Evolutionary conservation across 2,329 filamentous ascomycete species (phyloP), one percentile per base, ranked within the genome.

Genomic region (Daldinia sp.): DNA sequence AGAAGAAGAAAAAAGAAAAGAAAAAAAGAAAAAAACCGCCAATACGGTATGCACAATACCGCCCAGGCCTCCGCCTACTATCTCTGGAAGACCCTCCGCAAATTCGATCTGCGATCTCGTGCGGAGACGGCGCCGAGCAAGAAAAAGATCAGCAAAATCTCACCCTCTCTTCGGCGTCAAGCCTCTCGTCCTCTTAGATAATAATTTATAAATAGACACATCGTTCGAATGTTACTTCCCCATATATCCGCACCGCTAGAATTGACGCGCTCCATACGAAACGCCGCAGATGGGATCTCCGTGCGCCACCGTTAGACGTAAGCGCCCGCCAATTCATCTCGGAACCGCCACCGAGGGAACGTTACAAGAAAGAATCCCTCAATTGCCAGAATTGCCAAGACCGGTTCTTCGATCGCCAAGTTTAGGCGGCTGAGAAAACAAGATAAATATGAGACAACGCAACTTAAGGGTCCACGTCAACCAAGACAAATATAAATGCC

Each of bases 21-120:
- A n/a, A n/a, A n/a, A n/a, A n/a, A 17, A 45, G 27, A 56, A 57
- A 57, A 50, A 62, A n/a, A n/a, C 15, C 15, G 15, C 32, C 32
- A 35, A 17, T 35, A 53, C 37, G 37, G 37, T 43, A 19, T 10
- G 39, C 27, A 6, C 19, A 37, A 32, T 11, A 13, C 45, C 37
- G 15, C 15, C 13, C 15, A 34, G 9, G 10, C 23, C 41, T 29
- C 10, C 17, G 21, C 21, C n/a, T 57, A 45, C 50, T 53, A 61
- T 27, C 56, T 54, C 59, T 51, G 7, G 54, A 54, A 61, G 64
- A 29, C 21, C 32, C 32, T 30, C 58, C 41, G 61, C 61, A 37
- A 56, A 66, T 66, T 43, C 25, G 60, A 63, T 54, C 60, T 53
- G 10, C 60, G 30, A 25, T 29, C 19, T 34, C 29, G 32, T 54